Evolutionary conservation across 139 green algal species (phyloP).

Genomic region (Trebouxia sp.): DNA sequence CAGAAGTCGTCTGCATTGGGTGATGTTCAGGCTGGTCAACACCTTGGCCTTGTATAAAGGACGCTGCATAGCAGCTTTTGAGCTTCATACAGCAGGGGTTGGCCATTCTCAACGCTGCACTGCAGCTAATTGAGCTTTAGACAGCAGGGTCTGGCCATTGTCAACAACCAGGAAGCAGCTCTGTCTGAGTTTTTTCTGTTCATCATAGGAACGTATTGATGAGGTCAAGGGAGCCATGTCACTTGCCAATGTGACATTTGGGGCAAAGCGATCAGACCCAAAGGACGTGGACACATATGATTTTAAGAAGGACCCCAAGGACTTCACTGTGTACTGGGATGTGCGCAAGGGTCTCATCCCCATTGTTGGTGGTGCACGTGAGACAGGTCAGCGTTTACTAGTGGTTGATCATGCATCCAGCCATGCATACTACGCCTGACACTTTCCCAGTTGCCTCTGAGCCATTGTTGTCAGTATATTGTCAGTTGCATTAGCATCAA

Average conservation of each 20-base stretch:
- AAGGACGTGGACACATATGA: constrained; percentile 71
- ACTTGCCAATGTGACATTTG: constrained; percentile 68
- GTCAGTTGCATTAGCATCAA: background rate
- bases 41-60: too few relatives aligned
- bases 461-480: background rate
- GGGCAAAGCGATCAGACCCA: constrained; percentile 58
- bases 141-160: background rate
- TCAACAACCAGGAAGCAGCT: background rate
- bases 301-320: constrained; percentile 82
- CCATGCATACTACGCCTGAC: too few relatives aligned
- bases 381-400: constrained; percentile 55
- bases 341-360: constrained; percentile 96
- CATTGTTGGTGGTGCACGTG: constrained; percentile 90
- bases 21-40: too few relatives aligned
- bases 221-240: constrained; percentile 62
- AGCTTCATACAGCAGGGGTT: too few relatives aligned
- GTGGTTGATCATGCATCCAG: too few relatives aligned
- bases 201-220: constrained; percentile 53
- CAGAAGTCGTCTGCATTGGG: too few relatives aligned
- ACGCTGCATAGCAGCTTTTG: too few relatives aligned
- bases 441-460: background rate
- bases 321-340: constrained; percentile 93
- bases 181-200: too few relatives aligned
- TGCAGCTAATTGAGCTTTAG: too few relatives aligned
- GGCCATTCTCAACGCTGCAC: too few relatives aligned